Conservation (phyloP, 768 basidiomycete species). For the Leccinellum rugosiceps region DNA sequence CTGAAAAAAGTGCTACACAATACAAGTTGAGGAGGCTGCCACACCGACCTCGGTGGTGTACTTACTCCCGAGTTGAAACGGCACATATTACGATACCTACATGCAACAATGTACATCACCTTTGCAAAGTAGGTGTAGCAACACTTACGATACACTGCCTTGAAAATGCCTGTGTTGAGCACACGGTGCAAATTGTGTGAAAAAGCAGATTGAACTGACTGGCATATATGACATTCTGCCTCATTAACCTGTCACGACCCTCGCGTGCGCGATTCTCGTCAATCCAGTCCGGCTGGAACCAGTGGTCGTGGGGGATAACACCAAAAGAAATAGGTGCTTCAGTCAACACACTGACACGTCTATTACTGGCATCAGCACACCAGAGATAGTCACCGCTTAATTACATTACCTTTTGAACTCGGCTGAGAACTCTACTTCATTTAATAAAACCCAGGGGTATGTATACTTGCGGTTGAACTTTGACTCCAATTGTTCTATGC, state of each 20-base stretch:
- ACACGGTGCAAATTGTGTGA: neutral
- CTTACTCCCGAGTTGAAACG: constrained; percentile 68
- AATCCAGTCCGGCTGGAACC: constrained; percentile 72
- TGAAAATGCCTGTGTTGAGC: constrained; percentile 6
- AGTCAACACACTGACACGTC: constrained; percentile 37
- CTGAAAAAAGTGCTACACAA: constrained; percentile 48
- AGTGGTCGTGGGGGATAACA: constrained; percentile 55
- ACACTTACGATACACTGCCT: constrained; percentile 45
- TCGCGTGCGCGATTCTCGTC: constrained; percentile 60
- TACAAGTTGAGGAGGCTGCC: constrained; percentile 6
- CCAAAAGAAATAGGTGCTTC: constrained; percentile 49
- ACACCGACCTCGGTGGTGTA: neutral
- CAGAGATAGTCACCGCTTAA: neutral
- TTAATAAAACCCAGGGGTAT: constrained; percentile 65
- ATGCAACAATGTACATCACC: neutral
- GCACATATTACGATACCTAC: constrained; percentile 75
- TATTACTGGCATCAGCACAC: constrained; percentile 20
- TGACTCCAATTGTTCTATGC: constrained; percentile 54
- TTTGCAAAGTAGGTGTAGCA: neutral
- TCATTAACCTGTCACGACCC: constrained; percentile 50
- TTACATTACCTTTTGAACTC: constrained; percentile 47
- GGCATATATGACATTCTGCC: constrained; percentile 47
- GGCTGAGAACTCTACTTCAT: constrained; percentile 55
- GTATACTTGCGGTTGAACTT: constrained; percentile 54
- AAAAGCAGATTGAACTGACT: constrained; percentile 31